Evolutionary conservation across 768 basidiomycete species (phyloP).

Genomic region (Rhodotorula diobovata): DNA sequence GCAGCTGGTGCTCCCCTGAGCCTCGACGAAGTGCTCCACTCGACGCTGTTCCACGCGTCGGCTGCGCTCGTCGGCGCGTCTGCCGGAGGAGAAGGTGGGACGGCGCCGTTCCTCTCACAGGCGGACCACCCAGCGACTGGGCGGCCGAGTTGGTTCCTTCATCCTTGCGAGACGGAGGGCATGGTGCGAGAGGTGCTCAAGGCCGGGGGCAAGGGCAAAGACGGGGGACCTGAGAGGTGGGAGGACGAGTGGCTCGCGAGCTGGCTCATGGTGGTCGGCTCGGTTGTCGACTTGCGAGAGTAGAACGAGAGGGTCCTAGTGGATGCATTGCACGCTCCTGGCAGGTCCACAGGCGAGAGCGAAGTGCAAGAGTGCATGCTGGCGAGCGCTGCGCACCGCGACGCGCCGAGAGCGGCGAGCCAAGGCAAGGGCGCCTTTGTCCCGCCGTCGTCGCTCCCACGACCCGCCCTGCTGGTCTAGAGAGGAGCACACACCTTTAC

Average conservation of each 20-base stretch:
- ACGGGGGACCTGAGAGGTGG: neutral
- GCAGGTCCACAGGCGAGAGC: neutral
- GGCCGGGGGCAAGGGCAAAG: neutral
- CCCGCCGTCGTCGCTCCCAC: neutral
- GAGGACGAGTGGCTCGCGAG: constrained; percentile 51
- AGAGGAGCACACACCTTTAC: neutral
- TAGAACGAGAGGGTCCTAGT: neutral
- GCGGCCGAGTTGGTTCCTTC: constrained; percentile 74
- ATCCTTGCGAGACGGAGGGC: constrained; percentile 72
- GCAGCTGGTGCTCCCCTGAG: constrained; percentile 47
- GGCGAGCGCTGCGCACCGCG: too few relatives aligned
- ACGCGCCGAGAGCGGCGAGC: too few relatives aligned
- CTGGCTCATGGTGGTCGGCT: constrained; percentile 73
- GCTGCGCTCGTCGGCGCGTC: neutral
- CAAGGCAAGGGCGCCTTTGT: neutral
- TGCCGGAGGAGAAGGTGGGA: constrained; percentile 45
- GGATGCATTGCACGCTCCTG: neutral
- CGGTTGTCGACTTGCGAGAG: constrained; percentile 57
- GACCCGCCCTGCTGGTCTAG: neutral
- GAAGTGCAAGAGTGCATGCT: too few relatives aligned
- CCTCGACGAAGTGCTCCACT: constrained; percentile 57
- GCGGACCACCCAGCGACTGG: constrained; percentile 78
- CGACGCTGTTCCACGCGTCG: constrained; percentile 59
- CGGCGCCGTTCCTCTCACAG: constrained; percentile 60
- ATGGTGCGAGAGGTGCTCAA: constrained; percentile 66